Evolutionary conservation across 1,284 basidiomycete genomes (phyloP).

Genomic region (Xerocomus amazonicus): DNA sequence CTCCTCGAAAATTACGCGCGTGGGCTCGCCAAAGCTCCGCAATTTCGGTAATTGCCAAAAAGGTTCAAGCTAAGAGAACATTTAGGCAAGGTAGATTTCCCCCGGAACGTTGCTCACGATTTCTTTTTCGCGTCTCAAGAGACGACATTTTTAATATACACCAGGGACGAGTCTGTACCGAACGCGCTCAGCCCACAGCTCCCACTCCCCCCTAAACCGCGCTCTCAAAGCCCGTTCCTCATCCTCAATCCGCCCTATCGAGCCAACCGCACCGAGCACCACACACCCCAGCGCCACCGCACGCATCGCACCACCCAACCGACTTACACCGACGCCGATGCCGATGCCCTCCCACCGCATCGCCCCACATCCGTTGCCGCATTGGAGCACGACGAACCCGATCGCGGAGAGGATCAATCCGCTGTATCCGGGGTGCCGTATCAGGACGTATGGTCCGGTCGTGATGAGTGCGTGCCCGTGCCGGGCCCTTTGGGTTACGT

Average conservation of each 20-base stretch:
- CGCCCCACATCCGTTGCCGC: not conserved
- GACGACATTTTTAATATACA: slow-evolving; percentile 15
- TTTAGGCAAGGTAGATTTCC: too few species aligned
- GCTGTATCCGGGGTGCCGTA: slow-evolving; percentile 34
- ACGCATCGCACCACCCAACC: slow-evolving; percentile 2
- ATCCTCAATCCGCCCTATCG: slow-evolving; percentile 8
- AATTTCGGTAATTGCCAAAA: too few species aligned
- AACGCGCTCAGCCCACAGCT: slow-evolving; percentile 13
- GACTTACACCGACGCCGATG: not conserved
- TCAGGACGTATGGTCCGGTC: slow-evolving; percentile 25
- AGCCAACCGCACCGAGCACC: slow-evolving; percentile 6
- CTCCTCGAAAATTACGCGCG: too few species aligned
- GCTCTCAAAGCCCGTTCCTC: slow-evolving; percentile 14
- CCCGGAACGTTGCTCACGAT: too few species aligned
- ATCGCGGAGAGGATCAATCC: slow-evolving; percentile 16
- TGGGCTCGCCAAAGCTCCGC: too few species aligned
- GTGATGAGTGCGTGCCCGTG: slow-evolving; percentile 29
- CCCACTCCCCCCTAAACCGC: slow-evolving; percentile 24
- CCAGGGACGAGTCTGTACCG: slow-evolving; percentile 22
- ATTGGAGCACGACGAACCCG: slow-evolving; percentile 12
- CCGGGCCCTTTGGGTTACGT: not conserved
- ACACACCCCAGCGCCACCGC: slow-evolving; percentile 9
- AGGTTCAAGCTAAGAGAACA: too few species aligned
- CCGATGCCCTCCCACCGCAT: not conserved
- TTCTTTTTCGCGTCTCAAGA: too few species aligned